Evolutionary conservation across 352 stramenopile genomes (phyloP).

Genomic region (Globisporangium uncinulatum): DNA sequence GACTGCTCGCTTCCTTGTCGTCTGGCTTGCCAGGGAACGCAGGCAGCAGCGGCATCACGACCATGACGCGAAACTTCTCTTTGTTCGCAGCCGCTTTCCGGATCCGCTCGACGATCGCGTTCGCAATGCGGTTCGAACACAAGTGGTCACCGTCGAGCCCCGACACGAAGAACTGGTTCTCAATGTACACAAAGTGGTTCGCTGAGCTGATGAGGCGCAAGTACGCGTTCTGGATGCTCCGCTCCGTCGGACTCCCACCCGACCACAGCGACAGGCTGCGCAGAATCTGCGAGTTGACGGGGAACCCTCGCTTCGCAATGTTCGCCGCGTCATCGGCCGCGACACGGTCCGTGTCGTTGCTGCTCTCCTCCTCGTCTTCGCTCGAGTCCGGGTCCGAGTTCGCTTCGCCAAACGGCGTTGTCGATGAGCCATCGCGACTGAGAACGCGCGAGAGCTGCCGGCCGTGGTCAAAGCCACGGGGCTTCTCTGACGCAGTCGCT

Average conservation of each 20-base stretch:
- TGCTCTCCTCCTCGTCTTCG: neutral
- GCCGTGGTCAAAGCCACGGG: conserved; percentile 37
- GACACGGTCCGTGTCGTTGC: conserved; percentile 13
- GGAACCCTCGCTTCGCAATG: conserved; percentile 24
- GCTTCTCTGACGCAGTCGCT: neutral
- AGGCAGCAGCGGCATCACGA: conserved; percentile 80
- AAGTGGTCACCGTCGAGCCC: conserved; percentile 76
- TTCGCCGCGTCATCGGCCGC: conserved; percentile 25
- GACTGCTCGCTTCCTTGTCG: conserved; percentile 75
- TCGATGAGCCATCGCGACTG: conserved; percentile 7
- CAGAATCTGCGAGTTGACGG: conserved; percentile 60
- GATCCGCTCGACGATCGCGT: conserved; percentile 75
- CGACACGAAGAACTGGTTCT: conserved; percentile 90
- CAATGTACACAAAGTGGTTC: conserved; percentile 91
- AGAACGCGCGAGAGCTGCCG: conserved; percentile 24
- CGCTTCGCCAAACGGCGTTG: conserved; percentile 15
- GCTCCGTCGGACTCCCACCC: conserved; percentile 68
- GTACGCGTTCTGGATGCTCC: conserved; percentile 89
- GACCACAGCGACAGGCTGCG: conserved; percentile 82
- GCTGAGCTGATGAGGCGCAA: conserved; percentile 82
- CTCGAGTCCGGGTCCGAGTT: conserved; percentile 3
- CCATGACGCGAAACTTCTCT: conserved; percentile 82
- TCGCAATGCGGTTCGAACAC: conserved; percentile 79
- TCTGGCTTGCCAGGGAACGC: conserved; percentile 75
- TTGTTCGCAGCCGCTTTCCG: conserved; percentile 67